These are phyloP conservation scores for Stachybotrys chartarum DNA, from an alignment of 2,329 filamentous ascomycete genomes.

Conservation along the genomic window DNA sequence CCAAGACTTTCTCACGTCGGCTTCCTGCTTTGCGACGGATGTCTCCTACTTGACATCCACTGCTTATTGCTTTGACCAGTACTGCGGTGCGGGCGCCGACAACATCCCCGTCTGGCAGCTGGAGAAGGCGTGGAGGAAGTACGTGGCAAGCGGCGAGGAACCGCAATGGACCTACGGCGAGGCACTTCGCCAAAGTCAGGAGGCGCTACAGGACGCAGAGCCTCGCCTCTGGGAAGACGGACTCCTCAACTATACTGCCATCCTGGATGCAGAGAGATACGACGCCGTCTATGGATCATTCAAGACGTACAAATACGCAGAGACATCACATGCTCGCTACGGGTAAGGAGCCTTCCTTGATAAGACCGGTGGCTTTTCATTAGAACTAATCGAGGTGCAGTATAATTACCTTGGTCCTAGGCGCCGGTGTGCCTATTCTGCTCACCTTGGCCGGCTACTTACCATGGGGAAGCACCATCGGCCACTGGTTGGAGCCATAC, in stretches of 20 bases:
- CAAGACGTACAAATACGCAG: not conserved
- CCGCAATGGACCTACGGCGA: not conserved
- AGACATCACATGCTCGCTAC: not conserved
- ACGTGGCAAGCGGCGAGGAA: not conserved
- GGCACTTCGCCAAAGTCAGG: not conserved
- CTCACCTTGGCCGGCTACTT: not conserved
- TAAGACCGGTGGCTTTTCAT: not conserved
- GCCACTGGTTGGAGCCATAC: not conserved
- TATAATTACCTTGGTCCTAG: not conserved
- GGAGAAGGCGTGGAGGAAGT: conserved; percentile 7
- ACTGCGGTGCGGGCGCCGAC: conserved; percentile 1
- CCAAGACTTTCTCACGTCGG: not conserved
- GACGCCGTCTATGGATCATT: not conserved
- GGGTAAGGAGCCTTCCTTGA: not conserved
- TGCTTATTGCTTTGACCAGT: conserved; percentile 8
- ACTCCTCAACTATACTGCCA: not conserved
- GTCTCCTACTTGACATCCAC: not conserved
- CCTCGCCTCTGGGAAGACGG: not conserved
- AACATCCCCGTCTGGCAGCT: conserved; percentile 1
- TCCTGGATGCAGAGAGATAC: not conserved
- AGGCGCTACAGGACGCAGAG: not conserved
- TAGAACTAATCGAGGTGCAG: not conserved
- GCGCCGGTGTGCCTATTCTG: not conserved
- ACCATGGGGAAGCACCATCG: not conserved
- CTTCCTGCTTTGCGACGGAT: not conserved